phyloP scores from a whole-genome alignment of 306 rosid genomes.

The Trichosanthes truncata region DNA sequence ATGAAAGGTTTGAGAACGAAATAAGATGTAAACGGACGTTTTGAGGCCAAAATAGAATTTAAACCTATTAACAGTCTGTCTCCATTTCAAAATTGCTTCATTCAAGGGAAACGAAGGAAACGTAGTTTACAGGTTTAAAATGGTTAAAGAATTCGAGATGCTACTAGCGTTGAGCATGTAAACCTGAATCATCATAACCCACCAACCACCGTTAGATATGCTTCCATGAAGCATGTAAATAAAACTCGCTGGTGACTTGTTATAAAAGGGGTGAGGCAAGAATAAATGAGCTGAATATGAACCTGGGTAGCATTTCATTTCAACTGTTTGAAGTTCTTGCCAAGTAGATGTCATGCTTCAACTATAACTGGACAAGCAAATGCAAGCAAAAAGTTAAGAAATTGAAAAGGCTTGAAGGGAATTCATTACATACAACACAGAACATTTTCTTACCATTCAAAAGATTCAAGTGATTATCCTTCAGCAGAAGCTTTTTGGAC shows the following conservation, averaged over 20 bases:
- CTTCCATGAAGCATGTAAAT: not conserved
- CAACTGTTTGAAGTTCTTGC: not conserved
- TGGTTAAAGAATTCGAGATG: not conserved
- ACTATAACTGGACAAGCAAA: not conserved
- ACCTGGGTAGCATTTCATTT: not conserved
- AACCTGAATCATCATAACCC: not conserved
- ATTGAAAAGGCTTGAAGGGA: not conserved
- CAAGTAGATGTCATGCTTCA: not conserved
- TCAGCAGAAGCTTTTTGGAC: not conserved
- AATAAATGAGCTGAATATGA: not conserved
- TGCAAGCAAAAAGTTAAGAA: not conserved
- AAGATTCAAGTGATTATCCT: not conserved
- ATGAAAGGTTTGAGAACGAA: not conserved
- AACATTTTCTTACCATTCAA: not conserved
- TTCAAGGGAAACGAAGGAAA: not conserved
- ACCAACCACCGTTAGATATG: not conserved
- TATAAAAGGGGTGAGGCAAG: not conserved
- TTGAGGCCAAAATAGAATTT: not conserved
- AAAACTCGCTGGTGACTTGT: not conserved
- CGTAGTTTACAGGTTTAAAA: not conserved
- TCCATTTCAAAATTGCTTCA: not conserved
- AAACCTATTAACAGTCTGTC: not conserved
- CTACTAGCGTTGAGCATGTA: not conserved
- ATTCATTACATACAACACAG: not conserved
- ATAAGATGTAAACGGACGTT: not conserved